These are phyloP conservation scores for Solanum hybrid DNA, from an alignment of 305 asterid species.

Conservation along the genomic window DNA sequence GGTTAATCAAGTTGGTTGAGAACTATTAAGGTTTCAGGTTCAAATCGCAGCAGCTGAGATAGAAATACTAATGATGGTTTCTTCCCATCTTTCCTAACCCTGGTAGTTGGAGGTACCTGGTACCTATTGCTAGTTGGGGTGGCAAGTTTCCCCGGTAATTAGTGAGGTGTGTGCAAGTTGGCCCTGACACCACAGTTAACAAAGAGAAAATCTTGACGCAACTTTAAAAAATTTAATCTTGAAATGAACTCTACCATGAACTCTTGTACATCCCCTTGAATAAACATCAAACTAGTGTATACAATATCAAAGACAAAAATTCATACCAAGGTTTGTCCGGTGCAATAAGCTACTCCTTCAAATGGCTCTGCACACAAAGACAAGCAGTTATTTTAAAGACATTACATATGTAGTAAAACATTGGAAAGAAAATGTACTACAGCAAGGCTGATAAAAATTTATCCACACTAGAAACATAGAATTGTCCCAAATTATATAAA, in stretches of 20 bases:
- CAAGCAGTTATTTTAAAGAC: not conserved
- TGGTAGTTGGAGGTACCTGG: not conserved
- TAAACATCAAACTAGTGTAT: not conserved
- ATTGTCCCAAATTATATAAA: not conserved
- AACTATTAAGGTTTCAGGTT: not conserved
- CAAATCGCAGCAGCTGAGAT: not conserved
- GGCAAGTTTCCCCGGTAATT: not conserved
- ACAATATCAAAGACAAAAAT: not conserved
- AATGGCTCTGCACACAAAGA: conserved; percentile 70
- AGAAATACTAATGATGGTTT: not conserved
- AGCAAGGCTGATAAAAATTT: not conserved
- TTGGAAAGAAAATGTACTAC: not conserved
- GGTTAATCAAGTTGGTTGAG: not conserved
- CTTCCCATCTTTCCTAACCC: not conserved
- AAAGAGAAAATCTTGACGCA: not conserved
- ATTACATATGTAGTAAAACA: not conserved
- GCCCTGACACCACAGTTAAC: not conserved
- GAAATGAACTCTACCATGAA: not conserved
- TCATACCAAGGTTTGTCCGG: conserved; percentile 62
- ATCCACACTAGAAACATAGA: not conserved
- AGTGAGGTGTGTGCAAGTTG: not conserved
- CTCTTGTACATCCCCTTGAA: not conserved
- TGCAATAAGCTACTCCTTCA: conserved; percentile 66
- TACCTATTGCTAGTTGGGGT: not conserved
- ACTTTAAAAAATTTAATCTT: not conserved